phyloP scores from a whole-genome alignment of 108 stramenopile species.

The Bacterosira constricta region DNA sequence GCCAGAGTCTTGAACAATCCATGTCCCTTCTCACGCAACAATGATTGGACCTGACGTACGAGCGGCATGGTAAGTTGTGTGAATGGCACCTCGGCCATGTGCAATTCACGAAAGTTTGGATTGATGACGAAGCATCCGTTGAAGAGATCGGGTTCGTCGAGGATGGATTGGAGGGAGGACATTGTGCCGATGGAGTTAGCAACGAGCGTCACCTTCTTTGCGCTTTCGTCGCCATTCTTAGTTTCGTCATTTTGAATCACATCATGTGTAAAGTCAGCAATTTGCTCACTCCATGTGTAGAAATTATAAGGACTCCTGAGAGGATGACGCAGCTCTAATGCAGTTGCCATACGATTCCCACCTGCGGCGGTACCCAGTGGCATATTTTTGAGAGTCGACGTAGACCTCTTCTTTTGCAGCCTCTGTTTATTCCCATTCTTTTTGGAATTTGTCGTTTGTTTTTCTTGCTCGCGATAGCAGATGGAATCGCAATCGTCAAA shows the following conservation, averaged over 20 bases:
- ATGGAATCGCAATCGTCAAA: conserved; percentile 39
- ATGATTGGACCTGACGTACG: conserved; percentile 67
- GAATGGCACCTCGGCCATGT: conserved; percentile 86
- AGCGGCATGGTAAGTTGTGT: conserved; percentile 73
- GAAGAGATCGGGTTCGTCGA: conserved; percentile 78
- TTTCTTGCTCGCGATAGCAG: conserved; percentile 24
- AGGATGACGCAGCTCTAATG: conserved; percentile 77
- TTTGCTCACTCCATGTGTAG: conserved; percentile 88
- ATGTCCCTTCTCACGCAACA: conserved; percentile 78
- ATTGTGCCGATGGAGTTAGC: conserved; percentile 94
- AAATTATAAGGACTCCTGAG: conserved; percentile 84
- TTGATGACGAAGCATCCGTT: conserved; percentile 72
- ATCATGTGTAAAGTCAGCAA: conserved; percentile 72
- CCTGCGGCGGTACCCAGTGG: conserved; percentile 63
- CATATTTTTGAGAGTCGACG: conserved; percentile 46
- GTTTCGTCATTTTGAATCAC: conserved; percentile 28
- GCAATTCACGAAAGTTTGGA: conserved; percentile 92
- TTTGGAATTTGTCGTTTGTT: background rate
- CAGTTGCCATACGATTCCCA: conserved; percentile 46
- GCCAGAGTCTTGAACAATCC: conserved; percentile 83
- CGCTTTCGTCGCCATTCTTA: background rate
- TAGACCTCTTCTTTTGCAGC: conserved; percentile 21
- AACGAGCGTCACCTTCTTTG: conserved; percentile 70
- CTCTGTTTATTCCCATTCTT: background rate
- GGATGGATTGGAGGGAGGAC: conserved; percentile 81